phyloP scores from a whole-genome alignment of 371 early-diverging fungal genomes.

The Spraguea lophii region DNA sequence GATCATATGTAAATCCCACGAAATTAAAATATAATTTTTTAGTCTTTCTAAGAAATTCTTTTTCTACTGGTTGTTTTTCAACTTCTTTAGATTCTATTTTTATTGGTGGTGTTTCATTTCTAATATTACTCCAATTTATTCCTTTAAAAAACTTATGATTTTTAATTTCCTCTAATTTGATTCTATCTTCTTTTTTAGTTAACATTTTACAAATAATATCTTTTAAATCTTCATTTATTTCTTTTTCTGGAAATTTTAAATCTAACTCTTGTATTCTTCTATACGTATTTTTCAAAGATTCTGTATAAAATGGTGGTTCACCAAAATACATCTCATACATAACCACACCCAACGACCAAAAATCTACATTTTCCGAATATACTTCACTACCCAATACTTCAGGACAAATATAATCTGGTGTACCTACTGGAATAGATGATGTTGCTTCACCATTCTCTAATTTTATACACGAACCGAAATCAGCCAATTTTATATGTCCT shows the following conservation, averaged over 20 bases:
- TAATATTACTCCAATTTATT: conserved; percentile 37
- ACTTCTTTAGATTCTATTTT: conserved; percentile 53
- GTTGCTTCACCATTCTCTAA: conserved; percentile 46
- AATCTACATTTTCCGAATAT: conserved; percentile 52
- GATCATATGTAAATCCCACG: conserved; percentile 45
- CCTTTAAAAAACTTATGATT: conserved; percentile 43
- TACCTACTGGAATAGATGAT: conserved; percentile 53
- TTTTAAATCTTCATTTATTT: conserved; percentile 24
- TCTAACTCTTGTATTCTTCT: conserved; percentile 47
- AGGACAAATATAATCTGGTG: conserved; percentile 60
- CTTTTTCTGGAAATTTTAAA: conserved; percentile 36
- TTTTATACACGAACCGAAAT: conserved; percentile 58
- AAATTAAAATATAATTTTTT: conserved; percentile 27
- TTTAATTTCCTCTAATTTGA: conserved; percentile 34
- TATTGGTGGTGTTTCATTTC: conserved; percentile 50
- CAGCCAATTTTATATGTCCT: conserved; percentile 60
- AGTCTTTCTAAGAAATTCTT: too few species aligned
- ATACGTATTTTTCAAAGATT: conserved; percentile 50
- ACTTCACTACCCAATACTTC: conserved; percentile 51
- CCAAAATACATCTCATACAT: conserved; percentile 58
- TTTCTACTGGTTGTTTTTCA: too few species aligned
- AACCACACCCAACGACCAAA: conserved; percentile 69
- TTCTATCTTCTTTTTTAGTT: conserved; percentile 38
- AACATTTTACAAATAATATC: conserved; percentile 40
- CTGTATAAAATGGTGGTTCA: conserved; percentile 52